Base-by-base conservation (phyloP, 148 eudicot genomes). In the Fagopyrum esculentum region DNA sequence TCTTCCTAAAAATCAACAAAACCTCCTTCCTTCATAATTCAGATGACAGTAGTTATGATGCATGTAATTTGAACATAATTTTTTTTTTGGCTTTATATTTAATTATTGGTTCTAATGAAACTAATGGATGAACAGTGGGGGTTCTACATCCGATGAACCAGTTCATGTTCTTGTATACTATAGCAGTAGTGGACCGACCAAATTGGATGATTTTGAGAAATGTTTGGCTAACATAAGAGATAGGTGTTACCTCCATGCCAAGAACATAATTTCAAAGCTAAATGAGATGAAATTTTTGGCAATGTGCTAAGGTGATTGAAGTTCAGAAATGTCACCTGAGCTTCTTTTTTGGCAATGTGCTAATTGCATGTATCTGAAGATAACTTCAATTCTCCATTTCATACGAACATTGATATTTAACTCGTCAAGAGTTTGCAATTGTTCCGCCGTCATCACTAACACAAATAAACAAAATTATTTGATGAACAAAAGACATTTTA, bases 151-250 rank as follows among this genome's bases (percentile, higher is more conserved):
- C 47, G 93, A 91, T 80, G 98, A 91, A 81, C 98, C 98, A 15
- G 97, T 91, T 75, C 98, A 94, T 85, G 80, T 94, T 75, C 97
- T 94, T 74, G 98, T 96, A 60, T 94, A 94, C 77, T 94, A 91
- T 77, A 87, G 98, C 85, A 86, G 93, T 75, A 87, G 97, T 48
- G 98, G 98, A 68, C 98, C 98, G 15, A 74, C 86, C 71, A 83
- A 75, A 71, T 75, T 73, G 44, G 90, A 87, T 73, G 85, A 83
- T 72, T 70, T 94, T 78, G 97, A 94, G 61, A 84, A 85, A 77
- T 87, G 88, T 73, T 78, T 94, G 82, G 85, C 85, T 30, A 82
- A 85, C 84, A 94, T 94, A 72, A 86, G 98, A 77, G 96, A 94
- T 30, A 97, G 98, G 12, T 89, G 98, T 69, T 90, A 81, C 79